These are phyloP conservation scores for Diplocarpon mali DNA, from an alignment of 2,329 filamentous ascomycete species.

Conservation along the genomic window DNA sequence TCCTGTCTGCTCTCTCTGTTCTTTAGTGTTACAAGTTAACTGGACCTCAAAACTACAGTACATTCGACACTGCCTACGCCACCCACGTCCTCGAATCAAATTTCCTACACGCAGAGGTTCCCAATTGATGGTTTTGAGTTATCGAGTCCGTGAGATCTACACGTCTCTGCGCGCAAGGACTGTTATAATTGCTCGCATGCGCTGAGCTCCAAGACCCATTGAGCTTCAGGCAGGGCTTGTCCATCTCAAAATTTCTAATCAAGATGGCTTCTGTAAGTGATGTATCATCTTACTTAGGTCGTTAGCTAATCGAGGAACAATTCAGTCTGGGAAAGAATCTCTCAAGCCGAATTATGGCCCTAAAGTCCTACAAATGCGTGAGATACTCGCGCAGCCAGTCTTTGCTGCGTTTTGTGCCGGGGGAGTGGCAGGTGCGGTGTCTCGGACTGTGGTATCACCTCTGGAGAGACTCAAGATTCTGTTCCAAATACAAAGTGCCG, in stretches of 20 bases:
- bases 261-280: slow-evolving; percentile 26
- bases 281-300: not conserved
- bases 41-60: slow-evolving; percentile 8
- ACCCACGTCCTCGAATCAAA: slow-evolving; percentile 1
- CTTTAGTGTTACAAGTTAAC: slow-evolving; percentile 3
- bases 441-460: slow-evolving; percentile 90
- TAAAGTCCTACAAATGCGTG: slow-evolving; percentile 27
- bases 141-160: slow-evolving; percentile 10
- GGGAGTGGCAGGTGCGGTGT: slow-evolving; percentile 92
- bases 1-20: too few relatives aligned
- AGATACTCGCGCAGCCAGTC: slow-evolving; percentile 66
- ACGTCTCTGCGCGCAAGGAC: slow-evolving; percentile 11
- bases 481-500: slow-evolving; percentile 89
- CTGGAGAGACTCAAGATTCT: slow-evolving; percentile 94
- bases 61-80: slow-evolving; percentile 1
- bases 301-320: slow-evolving; percentile 3
- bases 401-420: slow-evolving; percentile 88
- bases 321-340: slow-evolving; percentile 18
- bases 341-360: slow-evolving; percentile 26
- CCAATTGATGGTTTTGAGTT: slow-evolving; percentile 11
- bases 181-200: slow-evolving; percentile 11
- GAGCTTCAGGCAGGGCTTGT: slow-evolving; percentile 14
- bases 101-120: not conserved
- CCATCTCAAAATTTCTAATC: slow-evolving; percentile 8
- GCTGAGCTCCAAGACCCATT: slow-evolving; percentile 13